Evolutionary conservation across 345 rosid genomes (phyloP), one percentile per base, ranked within the genome.

Genomic region (Orychophragmus violaceus): DNA sequence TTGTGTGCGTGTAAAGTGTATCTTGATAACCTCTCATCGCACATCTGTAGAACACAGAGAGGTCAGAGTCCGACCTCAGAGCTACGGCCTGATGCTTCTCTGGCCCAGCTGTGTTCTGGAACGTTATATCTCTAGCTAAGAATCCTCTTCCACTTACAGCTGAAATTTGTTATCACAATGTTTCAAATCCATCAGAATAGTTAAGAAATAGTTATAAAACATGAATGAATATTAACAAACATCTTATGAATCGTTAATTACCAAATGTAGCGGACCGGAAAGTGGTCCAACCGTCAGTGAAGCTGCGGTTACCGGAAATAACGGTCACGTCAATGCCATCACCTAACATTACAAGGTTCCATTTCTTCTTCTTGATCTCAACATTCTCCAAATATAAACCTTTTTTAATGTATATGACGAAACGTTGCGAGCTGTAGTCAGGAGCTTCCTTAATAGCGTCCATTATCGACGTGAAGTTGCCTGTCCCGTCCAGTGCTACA

Each of bases 121-220:
- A 83, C 8, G 96, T 84, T 66, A 93, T 81, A 79, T 85, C 96
- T 14, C 90, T 65, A 2, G 94, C 97, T 17, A 93, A 54, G 81
- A 93, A 93, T 18, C 97, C 96, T 71, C 87, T 79, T 8, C 97
- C 98, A 8, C 89, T 88, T 5, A 90, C 94, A 35, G 98, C 98
- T 93, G 80, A 33, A 27, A 36, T 35, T 25, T 12, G 21, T 48
- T 14, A 36, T 5, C 30, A 18, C 39, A 39, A 36, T 51, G 59
- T 65, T 27, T 24, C 36, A 27, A 39, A 66, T 3, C 24, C 36
- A 17, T 53, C 9, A 52, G 6, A 5, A n/a, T n/a, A n/a, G 17
- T 1, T 12, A 39, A 4, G 0, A 39, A n/a, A n/a, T 3, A 50
- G 16, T n/a, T n/a, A n/a, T n/a, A n/a, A n/a, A n/a, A n/a, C n/a